Evolutionary conservation across 768 basidiomycete species (phyloP).

Genomic region (Tricholoma bakamatsutake): DNA sequence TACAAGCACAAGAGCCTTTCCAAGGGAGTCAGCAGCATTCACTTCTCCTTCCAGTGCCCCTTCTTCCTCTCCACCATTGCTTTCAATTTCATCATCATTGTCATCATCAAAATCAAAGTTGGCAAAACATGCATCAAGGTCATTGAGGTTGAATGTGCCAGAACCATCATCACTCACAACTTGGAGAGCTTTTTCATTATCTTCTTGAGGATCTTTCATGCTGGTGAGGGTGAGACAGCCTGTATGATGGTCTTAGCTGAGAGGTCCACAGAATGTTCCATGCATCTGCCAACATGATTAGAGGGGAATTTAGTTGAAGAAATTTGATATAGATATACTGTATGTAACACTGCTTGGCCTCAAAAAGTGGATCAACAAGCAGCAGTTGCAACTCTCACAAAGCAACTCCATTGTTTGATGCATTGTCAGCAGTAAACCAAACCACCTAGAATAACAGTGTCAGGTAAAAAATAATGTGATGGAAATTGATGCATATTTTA

Average conservation of each 20-base stretch:
- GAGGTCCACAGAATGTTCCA: background rate
- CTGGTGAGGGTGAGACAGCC: background rate
- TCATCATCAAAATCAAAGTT: background rate
- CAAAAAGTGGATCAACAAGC: background rate
- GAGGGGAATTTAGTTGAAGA: background rate
- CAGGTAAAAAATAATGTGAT: background rate
- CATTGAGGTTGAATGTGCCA: background rate
- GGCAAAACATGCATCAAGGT: background rate
- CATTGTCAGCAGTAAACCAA: background rate
- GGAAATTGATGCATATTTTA: constrained; percentile 7
- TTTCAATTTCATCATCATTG: background rate
- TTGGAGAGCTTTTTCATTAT: background rate
- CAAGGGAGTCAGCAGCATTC: constrained; percentile 1
- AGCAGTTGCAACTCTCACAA: background rate
- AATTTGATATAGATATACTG: background rate
- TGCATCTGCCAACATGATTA: background rate
- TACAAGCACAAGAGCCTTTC: constrained; percentile 1
- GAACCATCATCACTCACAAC: background rate
- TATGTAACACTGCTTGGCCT: background rate
- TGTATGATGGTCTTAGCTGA: background rate
- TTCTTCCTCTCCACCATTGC: background rate
- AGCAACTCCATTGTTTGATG: constrained; percentile 8
- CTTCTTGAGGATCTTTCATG: background rate
- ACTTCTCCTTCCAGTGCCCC: background rate
- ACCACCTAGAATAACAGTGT: background rate